Evolutionary conservation across 1,284 basidiomycete species (phyloP), one percentile per base, ranked within the genome.

Genomic region (Microbotryum silenes-acaulis): DNA sequence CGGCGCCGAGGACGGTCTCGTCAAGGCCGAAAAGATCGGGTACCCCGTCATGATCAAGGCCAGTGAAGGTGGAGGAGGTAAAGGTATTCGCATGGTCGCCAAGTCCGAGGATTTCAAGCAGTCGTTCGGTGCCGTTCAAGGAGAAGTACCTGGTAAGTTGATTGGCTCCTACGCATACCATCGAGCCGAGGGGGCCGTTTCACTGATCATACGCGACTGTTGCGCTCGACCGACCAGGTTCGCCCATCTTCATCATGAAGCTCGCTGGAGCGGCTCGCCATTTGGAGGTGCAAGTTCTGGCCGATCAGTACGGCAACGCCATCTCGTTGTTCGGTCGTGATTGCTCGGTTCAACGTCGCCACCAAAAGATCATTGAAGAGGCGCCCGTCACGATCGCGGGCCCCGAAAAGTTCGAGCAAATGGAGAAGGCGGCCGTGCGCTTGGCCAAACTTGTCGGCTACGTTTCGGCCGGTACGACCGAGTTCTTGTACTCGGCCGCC

Each of bases 11-110:
- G 86, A 97, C 69, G 96, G 96, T 57, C 76, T 98, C 64, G 78
- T 80, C 66, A 85, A 82, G 73, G 89, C 94, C 0, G 85, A 91
- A 76, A 79, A 84, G 74, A 97, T 99, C 63, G 94, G 94, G 29
- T 98, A 83, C 81, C 96, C 96, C 1, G 85, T 99, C 72, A 98
- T 99, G 96, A 98, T 99, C 81, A 99, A 99, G 81, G 96, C 96
- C 10, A 91, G 88, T 70, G 96, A 99, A 77, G 96, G 96, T 72
- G 96, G 96, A 72, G 96, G 96, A 77, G 96, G 96, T 65, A 99
- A 99, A 77, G 96, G 96, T 79, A 97, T 97, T 65, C 82, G 92
- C 60, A 96, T 88, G 79, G 93, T 97, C 27, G 89, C 92, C 56
- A 79, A 79, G 54, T 79, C 86, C 3, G 88, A 91, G 52, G 84